Evolutionary conservation across 345 rosid species (phyloP).

Genomic region (Bruguiera parviflora): DNA sequence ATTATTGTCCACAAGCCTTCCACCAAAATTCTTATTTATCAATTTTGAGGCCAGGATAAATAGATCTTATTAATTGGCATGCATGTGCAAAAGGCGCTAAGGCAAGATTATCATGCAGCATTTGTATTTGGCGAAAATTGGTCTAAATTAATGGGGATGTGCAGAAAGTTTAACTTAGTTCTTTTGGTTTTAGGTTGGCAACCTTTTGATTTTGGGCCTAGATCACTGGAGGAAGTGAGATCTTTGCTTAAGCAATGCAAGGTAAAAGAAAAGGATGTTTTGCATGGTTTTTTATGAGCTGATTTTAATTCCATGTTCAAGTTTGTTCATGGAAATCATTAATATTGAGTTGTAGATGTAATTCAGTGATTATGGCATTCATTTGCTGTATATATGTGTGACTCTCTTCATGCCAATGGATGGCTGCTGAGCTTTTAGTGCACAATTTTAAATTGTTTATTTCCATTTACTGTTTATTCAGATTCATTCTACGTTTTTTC

Average conservation of each 20-base stretch:
- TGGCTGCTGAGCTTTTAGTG: no score
- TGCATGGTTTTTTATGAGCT: neutral
- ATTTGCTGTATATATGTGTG: no score
- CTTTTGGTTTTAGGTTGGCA: conserved; percentile 45
- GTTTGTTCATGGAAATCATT: neutral
- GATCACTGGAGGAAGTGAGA: conserved; percentile 44
- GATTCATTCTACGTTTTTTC: no score
- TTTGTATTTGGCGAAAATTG: neutral
- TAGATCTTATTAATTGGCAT: neutral
- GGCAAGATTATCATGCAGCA: neutral
- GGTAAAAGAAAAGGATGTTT: conserved; percentile 34
- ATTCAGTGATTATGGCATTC: no score
- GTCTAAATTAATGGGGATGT: neutral
- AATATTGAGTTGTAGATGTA: no score
- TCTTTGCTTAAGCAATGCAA: conserved; percentile 45
- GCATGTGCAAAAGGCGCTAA: neutral
- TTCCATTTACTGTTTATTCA: no score
- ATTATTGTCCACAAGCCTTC: neutral
- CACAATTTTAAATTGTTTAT: no score
- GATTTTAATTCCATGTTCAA: neutral
- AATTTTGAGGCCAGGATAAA: neutral
- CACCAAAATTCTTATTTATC: neutral
- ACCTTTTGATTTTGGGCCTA: conserved; percentile 65
- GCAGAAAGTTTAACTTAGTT: conserved; percentile 1
- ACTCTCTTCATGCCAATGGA: no score